Evolutionary conservation across 371 early-diverging fungal species (phyloP).

Genomic region (Gilbertella persicaria): DNA sequence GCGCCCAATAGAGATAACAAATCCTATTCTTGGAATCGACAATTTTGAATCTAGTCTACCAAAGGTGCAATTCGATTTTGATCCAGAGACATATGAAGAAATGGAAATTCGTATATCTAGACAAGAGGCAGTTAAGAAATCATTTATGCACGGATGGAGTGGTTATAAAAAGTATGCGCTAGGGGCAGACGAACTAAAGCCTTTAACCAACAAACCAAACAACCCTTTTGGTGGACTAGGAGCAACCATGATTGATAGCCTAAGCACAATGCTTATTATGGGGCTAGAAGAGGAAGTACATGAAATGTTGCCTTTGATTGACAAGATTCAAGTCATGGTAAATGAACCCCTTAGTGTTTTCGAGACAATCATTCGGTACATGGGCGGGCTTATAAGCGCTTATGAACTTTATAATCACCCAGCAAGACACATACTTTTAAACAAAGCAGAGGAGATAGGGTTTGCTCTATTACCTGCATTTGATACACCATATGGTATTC

Average conservation of each 20-base stretch:
- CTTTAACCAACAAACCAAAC: conserved; percentile 33
- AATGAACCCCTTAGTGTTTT: conserved; percentile 68
- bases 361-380: conserved; percentile 85
- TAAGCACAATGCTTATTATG: conserved; percentile 83
- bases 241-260: conserved; percentile 77
- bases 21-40: conserved; percentile 6
- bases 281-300: conserved; percentile 72
- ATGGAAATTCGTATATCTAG: conserved; percentile 24
- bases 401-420: conserved; percentile 63
- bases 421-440: conserved; percentile 23
- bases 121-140: conserved; percentile 33
- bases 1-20: not conserved
- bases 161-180: conserved; percentile 65
- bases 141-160: conserved; percentile 64
- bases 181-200: conserved; percentile 50
- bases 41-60: conserved; percentile 15
- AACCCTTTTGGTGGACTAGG: conserved; percentile 78
- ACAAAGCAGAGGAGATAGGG: conserved; percentile 56
- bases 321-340: conserved; percentile 38
- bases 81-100: conserved; percentile 20
- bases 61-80: conserved; percentile 17
- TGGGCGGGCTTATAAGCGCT: conserved; percentile 86
- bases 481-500: conserved; percentile 59
- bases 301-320: conserved; percentile 62
- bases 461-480: conserved; percentile 57